A percentile compares a stretch with the other conserved stretches of the same genome.
Conservation (phyloP, 805 yeast genomes). For the Groenewaldozyma salmanticensis region DNA sequence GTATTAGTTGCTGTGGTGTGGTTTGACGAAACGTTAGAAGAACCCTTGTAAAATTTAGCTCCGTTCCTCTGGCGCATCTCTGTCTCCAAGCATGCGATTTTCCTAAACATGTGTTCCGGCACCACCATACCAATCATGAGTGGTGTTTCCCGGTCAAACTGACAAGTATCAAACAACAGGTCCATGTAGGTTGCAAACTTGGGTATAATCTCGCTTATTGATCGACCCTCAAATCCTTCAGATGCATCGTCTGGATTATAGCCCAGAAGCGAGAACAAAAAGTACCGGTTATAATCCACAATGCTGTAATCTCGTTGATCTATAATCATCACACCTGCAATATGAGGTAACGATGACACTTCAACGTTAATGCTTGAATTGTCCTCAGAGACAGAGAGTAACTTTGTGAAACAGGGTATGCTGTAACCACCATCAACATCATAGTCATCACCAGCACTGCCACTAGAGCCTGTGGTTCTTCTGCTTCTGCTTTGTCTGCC, state of each 20-base stretch:
- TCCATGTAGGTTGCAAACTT: slow-evolving; percentile 41
- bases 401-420: slow-evolving; percentile 12
- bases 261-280: slow-evolving; percentile 73
- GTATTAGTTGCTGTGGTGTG: background rate
- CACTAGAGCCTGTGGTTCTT: no score
- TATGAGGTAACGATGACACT: slow-evolving; percentile 71
- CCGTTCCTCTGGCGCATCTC: background rate
- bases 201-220: slow-evolving; percentile 54
- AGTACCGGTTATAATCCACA: slow-evolving; percentile 69
- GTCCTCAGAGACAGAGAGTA: slow-evolving; percentile 1
- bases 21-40: background rate
- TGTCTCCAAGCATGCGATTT: slow-evolving; percentile 19
- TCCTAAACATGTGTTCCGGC: slow-evolving; percentile 86
- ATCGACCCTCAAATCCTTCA: slow-evolving; percentile 30
- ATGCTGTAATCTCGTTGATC: slow-evolving; percentile 42
- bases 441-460: background rate
- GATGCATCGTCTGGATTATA: slow-evolving; percentile 26
- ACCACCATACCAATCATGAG: slow-evolving; percentile 59
- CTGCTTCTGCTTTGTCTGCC: background rate
- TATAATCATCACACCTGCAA: slow-evolving; percentile 75
- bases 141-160: slow-evolving; percentile 3
- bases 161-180: slow-evolving; percentile 28
- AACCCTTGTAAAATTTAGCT: background rate
- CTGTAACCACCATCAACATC: slow-evolving; percentile 1
- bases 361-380: slow-evolving; percentile 39